phyloP scores from a whole-genome alignment of 2,329 filamentous ascomycete species.

The Exophiala spinifera region DNA sequence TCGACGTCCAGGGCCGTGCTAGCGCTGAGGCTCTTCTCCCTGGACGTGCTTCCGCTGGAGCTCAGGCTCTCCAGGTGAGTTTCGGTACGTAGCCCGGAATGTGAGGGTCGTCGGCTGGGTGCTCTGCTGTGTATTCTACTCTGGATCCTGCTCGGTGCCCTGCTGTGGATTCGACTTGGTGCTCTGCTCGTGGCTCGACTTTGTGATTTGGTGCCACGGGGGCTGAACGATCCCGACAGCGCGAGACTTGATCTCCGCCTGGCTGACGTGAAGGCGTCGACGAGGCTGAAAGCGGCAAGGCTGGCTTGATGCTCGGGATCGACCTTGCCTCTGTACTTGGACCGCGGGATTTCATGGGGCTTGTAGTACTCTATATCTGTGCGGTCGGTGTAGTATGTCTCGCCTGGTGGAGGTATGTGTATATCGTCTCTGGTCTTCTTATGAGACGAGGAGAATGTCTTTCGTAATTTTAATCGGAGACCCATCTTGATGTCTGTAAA shows the following conservation, averaged over 20 bases:
- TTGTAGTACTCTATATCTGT: slow-evolving; percentile 49
- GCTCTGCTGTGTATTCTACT: slow-evolving; percentile 23
- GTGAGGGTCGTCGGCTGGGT: slow-evolving; percentile 12
- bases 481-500: slow-evolving; percentile 14
- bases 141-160: slow-evolving; percentile 26
- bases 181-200: slow-evolving; percentile 19
- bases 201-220: slow-evolving; percentile 30
- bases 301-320: slow-evolving; percentile 45
- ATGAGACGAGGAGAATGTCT: slow-evolving; percentile 17
- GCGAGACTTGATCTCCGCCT: slow-evolving; percentile 22
- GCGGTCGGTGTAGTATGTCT: slow-evolving; percentile 25
- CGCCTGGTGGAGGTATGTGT: slow-evolving; percentile 10
- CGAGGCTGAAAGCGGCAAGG: slow-evolving; percentile 47
- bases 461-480: slow-evolving; percentile 22
- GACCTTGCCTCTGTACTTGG: slow-evolving; percentile 49
- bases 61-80: slow-evolving; percentile 1
- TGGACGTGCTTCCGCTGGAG: slow-evolving; percentile 8
- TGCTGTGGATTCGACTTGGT: slow-evolving; percentile 17
- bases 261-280: slow-evolving; percentile 23
- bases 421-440: slow-evolving; percentile 10
- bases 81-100: slow-evolving; percentile 14
- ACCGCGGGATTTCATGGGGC: slow-evolving; percentile 46
- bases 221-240: slow-evolving; percentile 27
- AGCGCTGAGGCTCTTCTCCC: slow-evolving; percentile 16
- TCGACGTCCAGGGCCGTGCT: slow-evolving; percentile 15